These are phyloP conservation scores for Dimargaris cristalligena DNA, from an alignment of 192 early-diverging fungal genomes.

Conservation along the genomic window DNA sequence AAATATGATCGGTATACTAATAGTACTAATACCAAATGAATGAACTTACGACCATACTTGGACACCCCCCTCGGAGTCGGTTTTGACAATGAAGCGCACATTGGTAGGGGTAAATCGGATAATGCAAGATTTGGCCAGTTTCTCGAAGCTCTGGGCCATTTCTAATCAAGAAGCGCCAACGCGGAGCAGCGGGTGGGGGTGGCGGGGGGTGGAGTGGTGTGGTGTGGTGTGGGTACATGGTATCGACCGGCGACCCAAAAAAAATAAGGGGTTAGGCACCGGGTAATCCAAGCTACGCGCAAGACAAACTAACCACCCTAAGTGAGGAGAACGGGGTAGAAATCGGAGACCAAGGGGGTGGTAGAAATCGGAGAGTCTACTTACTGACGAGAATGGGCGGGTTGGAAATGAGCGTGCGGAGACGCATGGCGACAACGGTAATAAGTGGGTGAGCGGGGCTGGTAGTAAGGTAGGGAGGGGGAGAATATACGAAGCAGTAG, in stretches of 20 bases:
- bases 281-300: background rate
- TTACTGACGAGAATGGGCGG: background rate
- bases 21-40: conserved; percentile 3
- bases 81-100: conserved; percentile 45
- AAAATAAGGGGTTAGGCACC: background rate
- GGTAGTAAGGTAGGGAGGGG: no score
- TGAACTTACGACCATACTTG: conserved; percentile 51
- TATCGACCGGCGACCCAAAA: background rate
- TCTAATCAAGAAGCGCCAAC: conserved; percentile 17
- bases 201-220: background rate
- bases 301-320: background rate
- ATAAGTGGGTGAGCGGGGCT: no score
- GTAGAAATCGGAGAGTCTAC: background rate
- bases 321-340: no score
- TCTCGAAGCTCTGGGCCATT: conserved; percentile 45
- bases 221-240: background rate
- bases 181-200: background rate
- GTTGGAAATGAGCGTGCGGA: conserved; percentile 1
- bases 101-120: conserved; percentile 43
- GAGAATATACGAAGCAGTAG: no score
- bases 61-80: conserved; percentile 38
- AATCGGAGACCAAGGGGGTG: no score
- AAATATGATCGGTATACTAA: background rate
- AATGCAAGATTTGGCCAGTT: conserved; percentile 46
- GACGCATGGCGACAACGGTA: conserved; percentile 10